Evolutionary conservation across 805 yeast genomes (phyloP).

Genomic region (Metschnikowia aberdeeniae): DNA sequence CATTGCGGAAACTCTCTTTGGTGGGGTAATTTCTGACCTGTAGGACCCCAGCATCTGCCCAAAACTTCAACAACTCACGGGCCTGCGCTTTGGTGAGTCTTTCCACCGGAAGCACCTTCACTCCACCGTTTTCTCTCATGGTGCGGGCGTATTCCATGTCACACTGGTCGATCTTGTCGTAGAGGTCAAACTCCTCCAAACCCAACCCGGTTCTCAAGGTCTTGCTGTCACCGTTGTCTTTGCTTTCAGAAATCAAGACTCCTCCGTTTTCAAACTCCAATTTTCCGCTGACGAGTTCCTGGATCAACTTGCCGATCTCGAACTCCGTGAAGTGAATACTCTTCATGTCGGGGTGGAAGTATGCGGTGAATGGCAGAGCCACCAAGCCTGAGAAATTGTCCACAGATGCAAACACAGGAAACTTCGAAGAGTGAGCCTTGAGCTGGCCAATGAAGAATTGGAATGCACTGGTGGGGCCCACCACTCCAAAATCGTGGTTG

Average conservation of each 20-base stretch:
- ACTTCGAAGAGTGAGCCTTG: slow-evolving; percentile 37
- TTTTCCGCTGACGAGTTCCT: slow-evolving; percentile 53
- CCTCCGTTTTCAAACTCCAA: slow-evolving; percentile 56
- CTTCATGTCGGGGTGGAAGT: slow-evolving; percentile 53
- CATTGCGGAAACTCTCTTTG: slow-evolving; percentile 20
- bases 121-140: slow-evolving; percentile 37
- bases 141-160: slow-evolving; percentile 53
- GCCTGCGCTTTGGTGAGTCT: slow-evolving; percentile 31
- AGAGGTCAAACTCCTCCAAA: slow-evolving; percentile 50
- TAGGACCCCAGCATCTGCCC: slow-evolving; percentile 30
- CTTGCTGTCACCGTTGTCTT: slow-evolving; percentile 41
- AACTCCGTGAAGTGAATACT: slow-evolving; percentile 58
- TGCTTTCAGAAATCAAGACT: slow-evolving; percentile 58
- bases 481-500: slow-evolving; percentile 37
- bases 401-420: slow-evolving; percentile 64
- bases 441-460: slow-evolving; percentile 55
- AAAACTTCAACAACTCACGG: slow-evolving; percentile 29
- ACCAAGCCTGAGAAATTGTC: slow-evolving; percentile 70
- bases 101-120: slow-evolving; percentile 24
- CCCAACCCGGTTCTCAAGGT: slow-evolving; percentile 63
- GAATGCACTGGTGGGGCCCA: slow-evolving; percentile 44
- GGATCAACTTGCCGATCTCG: slow-evolving; percentile 57
- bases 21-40: slow-evolving; percentile 31
- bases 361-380: slow-evolving; percentile 51
- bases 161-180: slow-evolving; percentile 45